Evolutionary conservation across 2,329 filamentous ascomycete species (phyloP).

Genomic region (Dactylellina sp.): DNA sequence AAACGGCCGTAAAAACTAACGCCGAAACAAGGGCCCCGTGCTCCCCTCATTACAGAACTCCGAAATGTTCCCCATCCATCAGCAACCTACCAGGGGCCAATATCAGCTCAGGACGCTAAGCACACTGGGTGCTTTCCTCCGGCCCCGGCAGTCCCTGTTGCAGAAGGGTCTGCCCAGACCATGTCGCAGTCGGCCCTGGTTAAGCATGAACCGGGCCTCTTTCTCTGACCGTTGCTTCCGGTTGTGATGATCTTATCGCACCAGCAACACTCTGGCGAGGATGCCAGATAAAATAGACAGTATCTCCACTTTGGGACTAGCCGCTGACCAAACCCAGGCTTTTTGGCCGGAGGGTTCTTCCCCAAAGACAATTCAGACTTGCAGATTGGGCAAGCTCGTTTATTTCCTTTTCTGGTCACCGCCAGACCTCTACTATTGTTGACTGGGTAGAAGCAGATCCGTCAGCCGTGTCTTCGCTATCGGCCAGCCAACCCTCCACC

Average conservation of each 20-base stretch:
- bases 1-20: too few relatives aligned
- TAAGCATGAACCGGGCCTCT: neutral
- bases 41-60: neutral
- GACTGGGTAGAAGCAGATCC: slow-evolving; percentile 36
- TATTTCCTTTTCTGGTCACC: slow-evolving; percentile 54
- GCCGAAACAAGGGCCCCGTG: slow-evolving; percentile 15
- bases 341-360: slow-evolving; percentile 10
- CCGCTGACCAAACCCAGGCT: neutral
- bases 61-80: neutral
- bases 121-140: slow-evolving; percentile 8
- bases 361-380: slow-evolving; percentile 34
- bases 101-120: slow-evolving; percentile 3
- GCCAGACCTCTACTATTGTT: slow-evolving; percentile 22
- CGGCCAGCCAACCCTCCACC: slow-evolving; percentile 19
- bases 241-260: slow-evolving; percentile 34
- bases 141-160: neutral
- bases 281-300: slow-evolving; percentile 27
- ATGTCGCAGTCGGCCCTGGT: too few relatives aligned
- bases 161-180: neutral
- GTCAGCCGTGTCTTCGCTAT: slow-evolving; percentile 42
- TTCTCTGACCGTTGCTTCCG: neutral
- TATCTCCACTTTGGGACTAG: slow-evolving; percentile 46
- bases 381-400: slow-evolving; percentile 24
- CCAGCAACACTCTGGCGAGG: slow-evolving; percentile 22
- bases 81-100: neutral